These are phyloP conservation scores for Marvania coccoides DNA, from an alignment of 139 green algal species.

Conservation along the genomic window DNA sequence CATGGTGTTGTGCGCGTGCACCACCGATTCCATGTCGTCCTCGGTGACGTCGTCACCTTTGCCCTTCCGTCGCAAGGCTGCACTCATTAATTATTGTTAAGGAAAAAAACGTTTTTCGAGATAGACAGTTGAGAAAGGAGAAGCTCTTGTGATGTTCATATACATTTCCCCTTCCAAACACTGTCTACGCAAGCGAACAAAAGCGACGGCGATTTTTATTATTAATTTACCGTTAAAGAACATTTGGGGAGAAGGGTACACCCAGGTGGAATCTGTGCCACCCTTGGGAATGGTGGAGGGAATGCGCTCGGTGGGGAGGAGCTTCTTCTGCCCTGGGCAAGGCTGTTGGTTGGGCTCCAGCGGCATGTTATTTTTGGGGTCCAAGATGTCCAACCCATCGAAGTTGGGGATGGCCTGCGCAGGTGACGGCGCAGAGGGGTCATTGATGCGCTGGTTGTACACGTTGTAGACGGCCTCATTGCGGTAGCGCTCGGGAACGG, in stretches of 20 bases:
- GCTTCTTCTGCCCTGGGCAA: constrained; percentile 68
- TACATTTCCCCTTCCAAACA: no score
- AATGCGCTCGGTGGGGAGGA: constrained; percentile 63
- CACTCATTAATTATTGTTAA: neutral
- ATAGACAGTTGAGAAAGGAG: neutral
- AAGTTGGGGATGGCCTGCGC: constrained; percentile 5
- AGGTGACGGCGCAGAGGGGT: constrained; percentile 23
- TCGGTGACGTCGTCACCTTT: constrained; percentile 88
- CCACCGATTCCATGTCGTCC: constrained; percentile 83
- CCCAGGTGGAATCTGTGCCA: constrained; percentile 73
- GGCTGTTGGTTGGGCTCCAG: constrained; percentile 82
- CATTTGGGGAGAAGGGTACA: constrained; percentile 94
- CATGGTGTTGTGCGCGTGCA: constrained; percentile 72
- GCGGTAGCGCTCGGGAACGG: constrained; percentile 27
- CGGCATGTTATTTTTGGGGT: constrained; percentile 89
- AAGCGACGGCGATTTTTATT: neutral
- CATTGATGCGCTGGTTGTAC: constrained; percentile 72
- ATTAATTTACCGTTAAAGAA: constrained; percentile 83
- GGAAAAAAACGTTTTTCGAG: neutral
- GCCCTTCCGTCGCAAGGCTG: constrained; percentile 85
- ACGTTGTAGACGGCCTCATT: constrained; percentile 79
- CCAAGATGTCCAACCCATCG: constrained; percentile 42
- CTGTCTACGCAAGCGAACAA: neutral
- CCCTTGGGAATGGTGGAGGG: constrained; percentile 85
- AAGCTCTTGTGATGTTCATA: no score